A percentile compares a stretch with the other conserved stretches of the same genome.
These are phyloP conservation scores for Tuber microsphaerosporum DNA, from an alignment of 495 filamentous ascomycete species.

Conservation along the genomic window DNA sequence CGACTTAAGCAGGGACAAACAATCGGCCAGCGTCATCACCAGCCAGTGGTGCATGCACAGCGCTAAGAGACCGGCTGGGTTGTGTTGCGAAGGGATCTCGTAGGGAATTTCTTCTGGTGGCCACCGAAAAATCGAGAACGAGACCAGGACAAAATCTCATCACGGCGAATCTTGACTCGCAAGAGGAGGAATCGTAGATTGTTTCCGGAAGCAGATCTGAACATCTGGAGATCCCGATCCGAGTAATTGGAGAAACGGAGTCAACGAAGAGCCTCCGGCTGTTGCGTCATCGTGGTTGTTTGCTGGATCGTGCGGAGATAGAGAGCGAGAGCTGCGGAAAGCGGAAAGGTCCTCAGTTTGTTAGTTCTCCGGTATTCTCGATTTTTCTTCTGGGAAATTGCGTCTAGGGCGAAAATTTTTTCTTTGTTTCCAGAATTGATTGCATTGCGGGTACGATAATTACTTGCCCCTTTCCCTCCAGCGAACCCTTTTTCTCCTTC, in stretches of 20 bases:
- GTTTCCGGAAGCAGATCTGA: not conserved
- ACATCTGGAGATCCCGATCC: not conserved
- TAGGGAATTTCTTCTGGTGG: constrained; percentile 15
- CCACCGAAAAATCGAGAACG: not conserved
- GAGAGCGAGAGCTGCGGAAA: not conserved
- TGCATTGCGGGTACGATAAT: not conserved
- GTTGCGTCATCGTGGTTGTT: not conserved
- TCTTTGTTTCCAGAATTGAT: not conserved
- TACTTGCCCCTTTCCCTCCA: not conserved
- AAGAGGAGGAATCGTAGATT: constrained; percentile 4
- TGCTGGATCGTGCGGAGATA: not conserved
- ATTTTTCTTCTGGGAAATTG: too few relatives aligned
- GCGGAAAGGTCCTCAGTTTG: too few relatives aligned
- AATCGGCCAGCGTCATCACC: constrained; percentile 29
- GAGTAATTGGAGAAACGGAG: constrained; percentile 3
- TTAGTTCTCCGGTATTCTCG: too few relatives aligned
- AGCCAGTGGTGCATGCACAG: constrained; percentile 40
- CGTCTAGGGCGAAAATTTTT: too few relatives aligned
- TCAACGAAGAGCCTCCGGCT: not conserved
- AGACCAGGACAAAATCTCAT: not conserved
- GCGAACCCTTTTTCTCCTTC: not conserved
- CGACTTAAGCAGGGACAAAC: constrained; percentile 22
- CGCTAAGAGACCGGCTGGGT: constrained; percentile 40
- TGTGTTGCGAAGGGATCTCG: constrained; percentile 42
- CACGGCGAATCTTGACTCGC: constrained; percentile 6